Conservation (phyloP, 2,329 filamentous ascomycete species). For the Fusarium humuli region DNA sequence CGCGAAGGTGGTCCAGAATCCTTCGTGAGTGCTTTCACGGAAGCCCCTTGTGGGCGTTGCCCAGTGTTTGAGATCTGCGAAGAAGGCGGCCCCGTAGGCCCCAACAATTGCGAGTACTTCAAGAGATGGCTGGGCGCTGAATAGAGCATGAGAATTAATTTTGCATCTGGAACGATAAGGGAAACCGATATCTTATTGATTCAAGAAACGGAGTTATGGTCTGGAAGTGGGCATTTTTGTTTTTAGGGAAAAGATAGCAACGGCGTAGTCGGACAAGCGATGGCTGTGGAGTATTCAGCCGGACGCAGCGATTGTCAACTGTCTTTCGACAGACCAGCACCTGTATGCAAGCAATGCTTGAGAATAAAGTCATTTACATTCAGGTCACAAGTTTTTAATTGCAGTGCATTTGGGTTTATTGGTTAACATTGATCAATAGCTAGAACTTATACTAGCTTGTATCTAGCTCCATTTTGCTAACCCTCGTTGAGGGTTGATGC, state of each 20-base stretch:
- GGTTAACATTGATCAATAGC: slow-evolving; percentile 37
- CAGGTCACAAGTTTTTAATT: neutral
- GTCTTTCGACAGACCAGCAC: slow-evolving; percentile 3
- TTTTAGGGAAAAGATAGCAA: slow-evolving; percentile 39
- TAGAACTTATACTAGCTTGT: slow-evolving; percentile 32
- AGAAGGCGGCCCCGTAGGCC: slow-evolving; percentile 89
- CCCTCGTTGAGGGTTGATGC: slow-evolving; percentile 37
- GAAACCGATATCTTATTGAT: slow-evolving; percentile 8
- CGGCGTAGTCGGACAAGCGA: slow-evolving; percentile 41
- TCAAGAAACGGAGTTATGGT: slow-evolving; percentile 42
- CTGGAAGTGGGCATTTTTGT: slow-evolving; percentile 24
- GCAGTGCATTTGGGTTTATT: slow-evolving; percentile 26
- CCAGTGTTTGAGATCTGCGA: slow-evolving; percentile 94
- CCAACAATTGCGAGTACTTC: slow-evolving; percentile 92
- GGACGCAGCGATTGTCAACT: slow-evolving; percentile 12
- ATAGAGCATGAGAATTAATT: slow-evolving; percentile 36
- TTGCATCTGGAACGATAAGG: slow-evolving; percentile 12
- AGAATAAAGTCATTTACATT: slow-evolving; percentile 5
- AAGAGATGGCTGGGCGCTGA: slow-evolving; percentile 78
- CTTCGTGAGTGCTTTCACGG: slow-evolving; percentile 79
- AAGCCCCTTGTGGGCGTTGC: slow-evolving; percentile 90
- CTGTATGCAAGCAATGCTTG: neutral
- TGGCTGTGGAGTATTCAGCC: slow-evolving; percentile 23
- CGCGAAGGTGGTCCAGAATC: slow-evolving; percentile 56
- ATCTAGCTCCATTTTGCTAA: slow-evolving; percentile 33